Evolutionary conservation across 2,329 filamentous ascomycete species (phyloP), one percentile per base, ranked within the genome.

Genomic region (Sporothrix variecibatus): DNA sequence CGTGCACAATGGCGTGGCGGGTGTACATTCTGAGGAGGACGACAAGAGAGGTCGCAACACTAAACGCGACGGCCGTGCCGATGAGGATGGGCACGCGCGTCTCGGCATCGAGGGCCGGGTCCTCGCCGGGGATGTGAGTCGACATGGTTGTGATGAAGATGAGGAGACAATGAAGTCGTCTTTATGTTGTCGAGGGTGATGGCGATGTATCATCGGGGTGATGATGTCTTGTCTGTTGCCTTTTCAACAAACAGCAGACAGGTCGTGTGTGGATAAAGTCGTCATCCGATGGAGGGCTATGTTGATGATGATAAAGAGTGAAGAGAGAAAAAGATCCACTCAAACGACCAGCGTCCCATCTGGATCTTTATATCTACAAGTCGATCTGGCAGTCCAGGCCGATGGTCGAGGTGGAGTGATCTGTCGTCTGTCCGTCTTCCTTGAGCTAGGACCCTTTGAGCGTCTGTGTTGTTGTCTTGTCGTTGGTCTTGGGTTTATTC

Each of bases 11-110:
- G 26, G 53, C 53, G 26, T 74, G 75, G 4, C 80, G 77, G 17
- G 80, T 81, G 74, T 81, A 81, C 1, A 81, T 67, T 12, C 80
- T 76, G 17, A 81, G 75, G 6, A 73, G 40, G 26, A 81, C 79
- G 23, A 79, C 70, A 1, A 78, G n/a, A 6, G 76, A 75, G 8
- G 80, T 77, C 1, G 79, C 72, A 1, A 77, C 38, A 26, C 76
- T 76, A 23, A 81, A 78, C 20, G 76, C 76, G 53, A 79, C 64
- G 1, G 79, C 76, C 12, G 79, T 75, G 28, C 77, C 79, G 38
- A 80, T 69, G 43, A 79, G 76, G 2, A 77, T 76, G 51, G 79
- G 77, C 34, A 77, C 76, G 40, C 76, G 73, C 40, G 79, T 77
- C 73, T 81, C 70, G 43, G 76, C 77, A 75, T 80, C 78, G 20